Conservation (phyloP, 805 yeast species). For the Cyberlindnera xishuangbannaensis region DNA sequence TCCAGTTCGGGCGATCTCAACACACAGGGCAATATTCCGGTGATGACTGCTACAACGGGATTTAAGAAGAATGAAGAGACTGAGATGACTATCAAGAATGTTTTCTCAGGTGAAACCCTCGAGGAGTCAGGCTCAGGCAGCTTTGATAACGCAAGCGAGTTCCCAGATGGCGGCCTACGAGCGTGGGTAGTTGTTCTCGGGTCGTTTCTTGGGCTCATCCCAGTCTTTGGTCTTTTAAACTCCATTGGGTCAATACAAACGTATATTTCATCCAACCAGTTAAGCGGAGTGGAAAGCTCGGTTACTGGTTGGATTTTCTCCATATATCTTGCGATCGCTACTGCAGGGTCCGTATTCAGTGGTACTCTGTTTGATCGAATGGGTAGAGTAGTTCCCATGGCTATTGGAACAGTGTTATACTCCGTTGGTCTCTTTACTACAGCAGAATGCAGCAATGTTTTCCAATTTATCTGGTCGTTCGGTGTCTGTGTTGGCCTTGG, state of each 20-base stretch:
- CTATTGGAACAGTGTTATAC: conserved; percentile 39
- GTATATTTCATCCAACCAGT: conserved; percentile 49
- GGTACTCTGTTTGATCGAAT: conserved; percentile 60
- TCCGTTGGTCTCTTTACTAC: conserved; percentile 51
- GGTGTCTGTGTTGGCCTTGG: conserved; percentile 55
- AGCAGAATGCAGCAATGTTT: conserved; percentile 46
- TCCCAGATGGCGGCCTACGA: conserved; percentile 50
- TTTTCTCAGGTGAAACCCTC: conserved; percentile 7
- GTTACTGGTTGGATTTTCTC: conserved; percentile 63
- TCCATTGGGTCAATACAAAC: conserved; percentile 63
- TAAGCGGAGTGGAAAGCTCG: conserved; percentile 42
- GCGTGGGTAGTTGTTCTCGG: conserved; percentile 60
- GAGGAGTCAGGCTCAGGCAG: conserved; percentile 4
- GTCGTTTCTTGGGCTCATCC: conserved; percentile 51
- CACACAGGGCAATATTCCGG: too few relatives aligned
- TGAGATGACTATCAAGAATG: conserved; percentile 6
- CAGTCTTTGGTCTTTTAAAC: conserved; percentile 55
- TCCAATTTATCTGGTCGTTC: conserved; percentile 59
- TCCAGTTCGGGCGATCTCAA: too few relatives aligned
- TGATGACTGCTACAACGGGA: conserved; percentile 3
- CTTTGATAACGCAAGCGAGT: conserved; percentile 20
- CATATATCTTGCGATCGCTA: conserved; percentile 46
- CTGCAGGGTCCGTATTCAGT: conserved; percentile 44
- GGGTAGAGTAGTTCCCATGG: conserved; percentile 46
- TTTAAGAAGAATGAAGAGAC: conserved; percentile 4